phyloP scores from a whole-genome alignment of 768 basidiomycete genomes.

The Amanita thiersii region DNA sequence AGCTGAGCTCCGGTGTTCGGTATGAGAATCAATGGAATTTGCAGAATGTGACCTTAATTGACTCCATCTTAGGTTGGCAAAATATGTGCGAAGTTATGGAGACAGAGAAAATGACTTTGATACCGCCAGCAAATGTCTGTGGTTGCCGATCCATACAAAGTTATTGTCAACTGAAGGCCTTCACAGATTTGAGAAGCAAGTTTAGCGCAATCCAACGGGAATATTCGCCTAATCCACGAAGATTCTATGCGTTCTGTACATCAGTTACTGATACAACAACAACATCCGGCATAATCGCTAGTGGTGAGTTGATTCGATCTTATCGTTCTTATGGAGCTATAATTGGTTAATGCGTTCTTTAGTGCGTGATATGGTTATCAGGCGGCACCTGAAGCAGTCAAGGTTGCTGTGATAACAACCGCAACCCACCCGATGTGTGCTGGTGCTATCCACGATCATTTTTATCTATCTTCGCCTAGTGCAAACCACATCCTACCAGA shows the following conservation, averaged over 20 bases:
- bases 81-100: conserved; percentile 68
- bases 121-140: conserved; percentile 62
- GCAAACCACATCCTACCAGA: no score
- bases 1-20: conserved; percentile 54
- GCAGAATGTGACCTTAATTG: not conserved
- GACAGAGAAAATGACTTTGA: conserved; percentile 67
- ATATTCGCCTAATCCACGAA: conserved; percentile 64
- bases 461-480: no score
- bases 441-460: no score
- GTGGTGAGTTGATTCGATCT: conserved; percentile 37
- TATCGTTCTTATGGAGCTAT: conserved; percentile 17
- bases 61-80: conserved; percentile 32
- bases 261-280: conserved; percentile 71
- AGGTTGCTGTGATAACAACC: conserved; percentile 56
- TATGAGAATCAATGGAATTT: conserved; percentile 13
- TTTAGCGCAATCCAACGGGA: conserved; percentile 73
- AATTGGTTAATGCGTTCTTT: conserved; percentile 18
- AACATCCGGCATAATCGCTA: conserved; percentile 69
- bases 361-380: conserved; percentile 80
- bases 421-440: no score
- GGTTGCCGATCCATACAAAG: not conserved
- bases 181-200: conserved; percentile 58
- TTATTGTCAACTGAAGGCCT: not conserved
- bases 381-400: conserved; percentile 68
- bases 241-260: conserved; percentile 74